Evolutionary conservation across 2,329 filamentous ascomycete genomes (phyloP), one percentile per base, ranked within the genome.

Genomic region (Xylariomycetidae sp.): DNA sequence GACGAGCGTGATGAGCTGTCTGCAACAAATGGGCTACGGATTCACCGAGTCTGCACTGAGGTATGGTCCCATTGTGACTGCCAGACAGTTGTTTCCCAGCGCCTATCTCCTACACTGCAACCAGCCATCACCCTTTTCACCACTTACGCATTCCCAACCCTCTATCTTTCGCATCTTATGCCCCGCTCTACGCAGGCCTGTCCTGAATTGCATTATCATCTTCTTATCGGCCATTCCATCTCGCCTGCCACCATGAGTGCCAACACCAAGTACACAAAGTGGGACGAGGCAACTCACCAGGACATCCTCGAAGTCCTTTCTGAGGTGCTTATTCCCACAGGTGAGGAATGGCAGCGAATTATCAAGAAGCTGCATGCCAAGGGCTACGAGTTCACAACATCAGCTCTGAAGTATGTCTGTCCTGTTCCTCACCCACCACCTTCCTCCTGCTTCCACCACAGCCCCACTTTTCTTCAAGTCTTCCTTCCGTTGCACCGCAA

Each of bases 251-350:
- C 16, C 19, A 34, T 29, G 16, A 18, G 24, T 14, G 17, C 18
- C 3, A 17, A 25, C 6, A 10, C 19, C 10, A 24, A 34, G 39
- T 18, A 43, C 31, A 33, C 10, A 34, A 48, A 43, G 20, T 73
- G 68, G 67, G 59, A 59, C 18, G 47, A 57, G 5, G 50, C 54
- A 7, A 56, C 61, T 13, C 65, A 72, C 28, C 52, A 65, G 37
- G 64, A 65, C 25, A 61, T 72, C 25, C 55, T 73, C 22, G 35
- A 62, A 6, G 59, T 58, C 18, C 37, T 71, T 16, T 48, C 64
- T n/a, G 53, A 58, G 17, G 49, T 59, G 6, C 42, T 63, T 34
- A 59, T 54, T 23, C 56, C 63, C 3, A 49, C 40, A 3, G 24
- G 40, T 0, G 46, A 46, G 1, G 54, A 63, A 9, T 61, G 57